These are phyloP conservation scores for Galerina sulciceps DNA, from an alignment of 768 basidiomycete genomes.

Conservation along the genomic window DNA sequence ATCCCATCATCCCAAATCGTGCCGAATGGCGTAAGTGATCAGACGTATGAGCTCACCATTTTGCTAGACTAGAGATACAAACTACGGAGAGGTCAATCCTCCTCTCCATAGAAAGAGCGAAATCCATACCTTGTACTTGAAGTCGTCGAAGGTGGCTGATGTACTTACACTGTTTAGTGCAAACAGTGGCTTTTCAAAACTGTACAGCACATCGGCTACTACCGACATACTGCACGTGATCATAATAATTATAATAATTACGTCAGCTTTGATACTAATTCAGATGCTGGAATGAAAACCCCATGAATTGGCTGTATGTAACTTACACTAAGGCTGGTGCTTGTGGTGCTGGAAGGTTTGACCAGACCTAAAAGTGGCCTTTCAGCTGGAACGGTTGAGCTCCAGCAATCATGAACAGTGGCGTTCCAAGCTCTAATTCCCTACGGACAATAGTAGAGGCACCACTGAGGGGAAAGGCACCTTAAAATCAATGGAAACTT, in stretches of 20 bases:
- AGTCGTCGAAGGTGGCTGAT: constrained; percentile 43
- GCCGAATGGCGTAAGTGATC: constrained; percentile 7
- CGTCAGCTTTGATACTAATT: too few species aligned
- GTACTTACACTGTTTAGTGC: constrained; percentile 17
- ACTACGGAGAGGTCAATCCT: not conserved
- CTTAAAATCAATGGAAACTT: constrained; percentile 70
- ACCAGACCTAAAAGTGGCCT: too few species aligned
- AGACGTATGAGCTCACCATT: constrained; percentile 37
- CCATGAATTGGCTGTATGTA: too few species aligned
- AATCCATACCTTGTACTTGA: constrained; percentile 46
- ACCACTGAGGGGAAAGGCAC: constrained; percentile 10
- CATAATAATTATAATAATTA: constrained; percentile 26
- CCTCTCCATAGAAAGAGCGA: constrained; percentile 4
- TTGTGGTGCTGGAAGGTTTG: too few species aligned
- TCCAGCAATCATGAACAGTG: constrained; percentile 81
- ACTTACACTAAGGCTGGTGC: too few species aligned
- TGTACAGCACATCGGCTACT: constrained; percentile 47
- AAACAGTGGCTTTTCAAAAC: constrained; percentile 41
- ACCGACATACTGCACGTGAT: constrained; percentile 32
- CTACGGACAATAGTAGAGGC: too few species aligned
- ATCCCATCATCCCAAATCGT: not conserved
- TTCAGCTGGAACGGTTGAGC: too few species aligned
- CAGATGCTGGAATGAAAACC: too few species aligned
- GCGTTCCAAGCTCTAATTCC: constrained; percentile 59
- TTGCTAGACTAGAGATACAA: constrained; percentile 21